Base-by-base conservation (phyloP, 2,329 filamentous ascomycete genomes). In the Fusarium sp. region DNA sequence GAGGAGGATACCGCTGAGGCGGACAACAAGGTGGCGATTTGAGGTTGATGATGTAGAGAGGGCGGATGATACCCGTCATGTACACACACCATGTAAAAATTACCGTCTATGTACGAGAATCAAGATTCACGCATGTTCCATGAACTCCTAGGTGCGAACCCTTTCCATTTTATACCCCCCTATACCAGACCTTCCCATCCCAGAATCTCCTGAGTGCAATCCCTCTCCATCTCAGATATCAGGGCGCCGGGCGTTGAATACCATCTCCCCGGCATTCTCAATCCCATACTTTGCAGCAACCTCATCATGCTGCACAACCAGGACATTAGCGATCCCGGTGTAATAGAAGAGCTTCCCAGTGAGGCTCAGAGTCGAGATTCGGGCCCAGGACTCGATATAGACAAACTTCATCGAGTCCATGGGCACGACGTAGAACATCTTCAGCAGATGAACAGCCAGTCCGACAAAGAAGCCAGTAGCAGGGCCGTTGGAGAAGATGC, bases 351-450 rank as follows among this genome's bases (percentile, higher is more conserved):
- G 84, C 79, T 90, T 92, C 1, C 96, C 96, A 40, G 94, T 97
- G 67, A 98, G 81, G 83, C 96, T 98, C 73, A 98, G 83, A 14
- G 90, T 92, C 73, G 88, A 92, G 17, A 97, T 93, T 17, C 96
- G 89, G 4, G 96, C 96, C 92, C 95, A 98, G 22, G 93, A 96
- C 85, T 99, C 96, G 31, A 98, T 89, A 80, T 96, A 99, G 16
- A 98, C 86, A 11, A 93, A 92, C 71, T 91, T 90, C 84, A 96
- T 92, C 72, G 88, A 88, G 31, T 86, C 83, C 22, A 85, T 80
- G 0, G 87, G 87, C 29, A 84, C 83, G 7, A 85, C 11, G 62
- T 75, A 83, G 36, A 85, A 74, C 12, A 89, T 69, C 77, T 87
- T 89, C 56, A 90, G 77, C 0, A 84, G 1, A 42, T 87, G 85